phyloP scores from a whole-genome alignment of 2,329 filamentous ascomycete genomes.

The Pseudogymnoascus verrucosus region DNA sequence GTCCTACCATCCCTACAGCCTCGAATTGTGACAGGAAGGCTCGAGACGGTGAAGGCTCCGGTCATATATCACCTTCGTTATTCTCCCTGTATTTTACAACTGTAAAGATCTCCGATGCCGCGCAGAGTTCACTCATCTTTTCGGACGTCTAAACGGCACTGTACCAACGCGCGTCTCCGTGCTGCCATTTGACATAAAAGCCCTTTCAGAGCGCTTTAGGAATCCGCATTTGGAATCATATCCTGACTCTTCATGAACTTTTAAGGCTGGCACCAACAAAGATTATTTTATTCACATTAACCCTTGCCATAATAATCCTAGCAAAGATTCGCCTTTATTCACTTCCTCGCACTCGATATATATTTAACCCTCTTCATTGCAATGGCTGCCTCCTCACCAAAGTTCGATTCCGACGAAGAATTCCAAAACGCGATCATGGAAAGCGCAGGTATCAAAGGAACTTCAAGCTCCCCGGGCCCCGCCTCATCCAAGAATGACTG shows the following conservation, averaged over 20 bases:
- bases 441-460: background rate
- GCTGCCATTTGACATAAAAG: background rate
- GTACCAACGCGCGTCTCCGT: background rate
- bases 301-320: background rate
- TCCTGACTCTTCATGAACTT: background rate
- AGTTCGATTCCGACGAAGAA: constrained; percentile 3
- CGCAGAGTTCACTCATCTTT: background rate
- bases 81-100: background rate
- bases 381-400: constrained; percentile 1
- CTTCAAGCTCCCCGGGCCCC: background rate
- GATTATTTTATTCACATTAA: background rate
- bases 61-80: background rate
- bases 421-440: constrained; percentile 4
- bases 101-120: background rate
- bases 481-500: background rate
- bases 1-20: constrained; percentile 3
- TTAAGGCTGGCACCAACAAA: background rate
- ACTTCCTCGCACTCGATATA: background rate
- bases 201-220: background rate
- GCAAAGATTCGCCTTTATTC: background rate
- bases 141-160: background rate
- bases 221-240: background rate
- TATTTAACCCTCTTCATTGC: background rate
- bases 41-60: background rate
- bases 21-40: background rate